Percentiles rank a stretch among this genome's conserved stretches.
These are phyloP conservation scores for Hibiscus mutabilis DNA, from an alignment of 345 rosid genomes.

Conservation along the genomic window DNA sequence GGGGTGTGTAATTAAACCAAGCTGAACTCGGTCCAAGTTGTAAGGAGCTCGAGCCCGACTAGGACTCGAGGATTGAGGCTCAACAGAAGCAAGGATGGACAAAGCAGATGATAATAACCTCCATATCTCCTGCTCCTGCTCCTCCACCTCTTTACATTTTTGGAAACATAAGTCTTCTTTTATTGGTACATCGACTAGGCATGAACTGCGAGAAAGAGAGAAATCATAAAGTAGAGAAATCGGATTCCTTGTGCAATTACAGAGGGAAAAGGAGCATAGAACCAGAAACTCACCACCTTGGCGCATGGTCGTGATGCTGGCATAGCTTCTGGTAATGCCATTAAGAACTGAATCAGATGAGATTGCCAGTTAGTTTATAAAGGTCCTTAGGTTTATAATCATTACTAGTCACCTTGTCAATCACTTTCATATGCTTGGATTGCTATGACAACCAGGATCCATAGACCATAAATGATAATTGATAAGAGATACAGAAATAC, in stretches of 20 bases:
- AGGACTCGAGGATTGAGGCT: not conserved
- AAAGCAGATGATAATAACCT: conserved; percentile 31
- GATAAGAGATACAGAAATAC: not conserved
- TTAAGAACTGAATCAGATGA: not conserved
- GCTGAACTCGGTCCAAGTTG: not conserved
- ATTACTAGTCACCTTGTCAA: too few species aligned
- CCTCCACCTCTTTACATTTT: conserved; percentile 48
- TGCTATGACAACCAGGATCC: too few species aligned
- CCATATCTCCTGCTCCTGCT: conserved; percentile 67
- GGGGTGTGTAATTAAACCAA: not conserved
- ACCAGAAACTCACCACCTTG: conserved; percentile 51
- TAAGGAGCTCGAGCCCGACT: not conserved
- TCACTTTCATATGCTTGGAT: too few species aligned
- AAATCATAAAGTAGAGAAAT: conserved; percentile 29
- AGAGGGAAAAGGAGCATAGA: conserved; percentile 16
- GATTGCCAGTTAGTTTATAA: too few species aligned
- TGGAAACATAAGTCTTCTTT: conserved; percentile 39
- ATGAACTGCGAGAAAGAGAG: conserved; percentile 40
- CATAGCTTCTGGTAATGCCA: conserved; percentile 35
- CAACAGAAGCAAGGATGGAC: conserved; percentile 51
- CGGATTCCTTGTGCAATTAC: conserved; percentile 33
- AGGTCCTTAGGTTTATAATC: too few species aligned
- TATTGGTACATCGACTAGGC: conserved; percentile 36
- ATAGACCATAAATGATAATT: too few species aligned
- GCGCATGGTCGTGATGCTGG: conserved; percentile 42